Percentiles rank a stretch among this genome's conserved stretches.
These are phyloP conservation scores for Paecilomyces dactylethromorphus DNA, from an alignment of 2,329 filamentous ascomycete genomes.

Conservation along the genomic window DNA sequence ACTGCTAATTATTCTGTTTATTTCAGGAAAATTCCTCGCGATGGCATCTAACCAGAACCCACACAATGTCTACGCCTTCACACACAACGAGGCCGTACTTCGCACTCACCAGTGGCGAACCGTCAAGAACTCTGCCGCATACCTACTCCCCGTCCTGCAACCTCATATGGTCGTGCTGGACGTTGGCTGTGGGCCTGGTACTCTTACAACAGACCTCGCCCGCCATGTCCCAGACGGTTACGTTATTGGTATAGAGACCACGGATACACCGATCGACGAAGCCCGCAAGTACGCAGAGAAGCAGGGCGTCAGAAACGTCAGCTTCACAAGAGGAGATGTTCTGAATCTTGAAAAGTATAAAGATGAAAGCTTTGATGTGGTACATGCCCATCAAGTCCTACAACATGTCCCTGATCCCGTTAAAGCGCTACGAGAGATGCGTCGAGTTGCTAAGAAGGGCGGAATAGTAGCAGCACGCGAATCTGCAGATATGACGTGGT, in stretches of 20 bases:
- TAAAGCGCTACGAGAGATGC: slow-evolving; percentile 48
- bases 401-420: slow-evolving; percentile 50
- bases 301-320: slow-evolving; percentile 24
- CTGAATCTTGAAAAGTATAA: slow-evolving; percentile 28
- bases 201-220: slow-evolving; percentile 38
- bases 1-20: background rate
- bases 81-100: slow-evolving; percentile 31
- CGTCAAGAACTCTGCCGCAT: slow-evolving; percentile 30
- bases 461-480: slow-evolving; percentile 49
- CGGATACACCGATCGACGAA: slow-evolving; percentile 22
- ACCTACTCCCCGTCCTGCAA: slow-evolving; percentile 31
- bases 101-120: slow-evolving; percentile 30
- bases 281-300: slow-evolving; percentile 25
- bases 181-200: slow-evolving; percentile 40
- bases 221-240: slow-evolving; percentile 26
- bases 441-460: slow-evolving; percentile 44
- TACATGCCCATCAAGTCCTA: slow-evolving; percentile 54
- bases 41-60: background rate
- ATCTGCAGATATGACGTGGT: slow-evolving; percentile 25
- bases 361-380: slow-evolving; percentile 51
- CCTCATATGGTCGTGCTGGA: slow-evolving; percentile 35
- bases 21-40: background rate
- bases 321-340: slow-evolving; percentile 34
- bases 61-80: slow-evolving; percentile 25
- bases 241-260: slow-evolving; percentile 32